Percentiles rank a stretch among this genome's conserved stretches.
Conservation (phyloP, 371 early-diverging fungal species). For the Saksenaea vasiformis region DNA sequence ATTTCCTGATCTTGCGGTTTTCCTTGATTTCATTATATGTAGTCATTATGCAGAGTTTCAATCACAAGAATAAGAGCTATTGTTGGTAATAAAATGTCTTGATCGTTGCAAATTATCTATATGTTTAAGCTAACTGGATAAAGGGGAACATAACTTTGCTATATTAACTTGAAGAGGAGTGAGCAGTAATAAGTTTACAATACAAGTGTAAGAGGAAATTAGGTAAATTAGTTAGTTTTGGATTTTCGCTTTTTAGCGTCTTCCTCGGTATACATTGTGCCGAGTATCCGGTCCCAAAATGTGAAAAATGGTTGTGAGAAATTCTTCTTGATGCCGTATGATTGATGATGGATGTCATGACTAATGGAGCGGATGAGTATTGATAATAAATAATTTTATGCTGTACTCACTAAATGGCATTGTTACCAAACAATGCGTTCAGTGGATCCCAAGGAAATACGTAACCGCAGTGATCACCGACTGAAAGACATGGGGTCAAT, state of each 20-base stretch:
- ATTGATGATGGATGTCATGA: conserved; percentile 72
- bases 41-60: too few species aligned
- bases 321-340: conserved; percentile 67
- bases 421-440: conserved; percentile 66
- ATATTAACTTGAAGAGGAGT: neutral
- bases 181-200: neutral
- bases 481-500: conserved; percentile 13
- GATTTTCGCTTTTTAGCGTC: neutral
- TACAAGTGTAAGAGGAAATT: neutral
- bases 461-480: conserved; percentile 85
- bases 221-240: neutral
- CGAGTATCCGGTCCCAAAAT: conserved; percentile 65
- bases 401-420: conserved; percentile 68
- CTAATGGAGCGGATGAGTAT: conserved; percentile 24
- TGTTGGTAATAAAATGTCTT: too few species aligned
- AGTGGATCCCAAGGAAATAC: conserved; percentile 79
- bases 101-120: too few species aligned
- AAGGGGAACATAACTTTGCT: neutral
- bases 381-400: neutral
- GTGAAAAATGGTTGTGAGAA: conserved; percentile 77
- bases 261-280: conserved; percentile 17
- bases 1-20: too few species aligned
- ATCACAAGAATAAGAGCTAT: too few species aligned
- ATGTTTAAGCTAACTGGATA: too few species aligned
- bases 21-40: too few species aligned